Percentiles rank a stretch among this genome's conserved stretches.
Evolutionary conservation across 176 grass and related monocot species (phyloP).

Genomic region (Ampelocalamus luodianensis): DNA sequence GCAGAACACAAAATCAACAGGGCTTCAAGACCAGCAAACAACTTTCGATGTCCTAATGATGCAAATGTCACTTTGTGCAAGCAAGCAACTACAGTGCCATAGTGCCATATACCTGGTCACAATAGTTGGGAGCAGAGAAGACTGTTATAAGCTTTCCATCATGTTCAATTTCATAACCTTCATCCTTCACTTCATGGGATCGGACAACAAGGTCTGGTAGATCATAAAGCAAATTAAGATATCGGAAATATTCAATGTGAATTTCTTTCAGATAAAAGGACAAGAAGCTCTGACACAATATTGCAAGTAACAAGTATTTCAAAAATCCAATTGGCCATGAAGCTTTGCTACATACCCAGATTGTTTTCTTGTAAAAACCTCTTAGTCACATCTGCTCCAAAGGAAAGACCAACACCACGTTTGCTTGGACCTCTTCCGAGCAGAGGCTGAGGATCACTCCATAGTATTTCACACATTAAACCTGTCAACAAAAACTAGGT

Average conservation of each 20-base stretch:
- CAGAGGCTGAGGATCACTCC: conserved; percentile 89
- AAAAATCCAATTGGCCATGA: conserved; percentile 23
- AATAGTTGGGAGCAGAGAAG: conserved; percentile 93
- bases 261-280: background rate
- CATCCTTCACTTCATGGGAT: conserved; percentile 95
- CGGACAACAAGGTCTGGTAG: conserved; percentile 80
- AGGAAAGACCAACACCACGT: conserved; percentile 86
- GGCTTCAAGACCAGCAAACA: background rate
- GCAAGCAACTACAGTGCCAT: background rate
- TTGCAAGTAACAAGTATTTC: background rate
- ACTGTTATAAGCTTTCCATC: conserved; percentile 90
- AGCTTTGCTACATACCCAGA: conserved; percentile 45
- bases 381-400: conserved; percentile 87
- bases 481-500: conserved; percentile 39
- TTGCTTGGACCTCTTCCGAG: conserved; percentile 88
- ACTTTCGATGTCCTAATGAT: background rate
- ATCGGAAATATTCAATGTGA: background rate
- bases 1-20: conserved; percentile 9
- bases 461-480: conserved; percentile 92
- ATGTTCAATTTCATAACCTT: conserved; percentile 90
- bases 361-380: conserved; percentile 69
- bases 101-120: conserved; percentile 67
- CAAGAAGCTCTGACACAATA: background rate
- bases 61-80: background rate
- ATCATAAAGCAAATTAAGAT: conserved; percentile 2